Evolutionary conservation across 345 rosid species (phyloP).

Genomic region (Citrus sinensis): DNA sequence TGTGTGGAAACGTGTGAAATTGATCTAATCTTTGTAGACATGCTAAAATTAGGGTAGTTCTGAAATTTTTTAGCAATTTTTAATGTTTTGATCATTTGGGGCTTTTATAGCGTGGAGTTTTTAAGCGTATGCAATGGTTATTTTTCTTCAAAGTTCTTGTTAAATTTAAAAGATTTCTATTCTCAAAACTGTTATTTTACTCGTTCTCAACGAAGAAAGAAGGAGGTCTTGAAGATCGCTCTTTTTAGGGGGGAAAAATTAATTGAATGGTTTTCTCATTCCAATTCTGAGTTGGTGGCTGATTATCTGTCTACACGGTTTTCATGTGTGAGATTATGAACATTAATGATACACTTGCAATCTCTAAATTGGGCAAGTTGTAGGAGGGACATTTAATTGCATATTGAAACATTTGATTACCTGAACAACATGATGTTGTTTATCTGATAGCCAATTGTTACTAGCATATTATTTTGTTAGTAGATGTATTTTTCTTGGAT

Average conservation of each 20-base stretch:
- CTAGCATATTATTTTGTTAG: background rate
- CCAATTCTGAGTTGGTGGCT: background rate
- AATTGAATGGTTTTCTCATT: background rate
- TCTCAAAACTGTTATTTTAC: background rate
- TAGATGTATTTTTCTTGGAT: background rate
- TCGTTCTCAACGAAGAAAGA: background rate
- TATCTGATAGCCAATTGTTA: background rate
- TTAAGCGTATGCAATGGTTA: background rate
- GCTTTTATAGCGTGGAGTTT: background rate
- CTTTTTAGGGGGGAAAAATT: background rate
- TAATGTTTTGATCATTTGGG: background rate
- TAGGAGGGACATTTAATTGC: background rate
- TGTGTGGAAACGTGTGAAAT: background rate
- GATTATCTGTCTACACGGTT: background rate
- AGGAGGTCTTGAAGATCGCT: background rate
- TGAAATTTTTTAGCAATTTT: background rate
- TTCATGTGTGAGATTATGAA: background rate
- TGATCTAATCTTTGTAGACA: background rate
- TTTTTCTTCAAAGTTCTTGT: background rate
- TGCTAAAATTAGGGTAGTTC: background rate
- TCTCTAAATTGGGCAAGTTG: background rate
- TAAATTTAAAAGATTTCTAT: background rate
- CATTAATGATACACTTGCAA: background rate
- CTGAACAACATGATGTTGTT: background rate
- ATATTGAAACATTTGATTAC: background rate